phyloP scores from a whole-genome alignment of 1,139 yeast species.

The Zygotorulaspora mrakii region DNA sequence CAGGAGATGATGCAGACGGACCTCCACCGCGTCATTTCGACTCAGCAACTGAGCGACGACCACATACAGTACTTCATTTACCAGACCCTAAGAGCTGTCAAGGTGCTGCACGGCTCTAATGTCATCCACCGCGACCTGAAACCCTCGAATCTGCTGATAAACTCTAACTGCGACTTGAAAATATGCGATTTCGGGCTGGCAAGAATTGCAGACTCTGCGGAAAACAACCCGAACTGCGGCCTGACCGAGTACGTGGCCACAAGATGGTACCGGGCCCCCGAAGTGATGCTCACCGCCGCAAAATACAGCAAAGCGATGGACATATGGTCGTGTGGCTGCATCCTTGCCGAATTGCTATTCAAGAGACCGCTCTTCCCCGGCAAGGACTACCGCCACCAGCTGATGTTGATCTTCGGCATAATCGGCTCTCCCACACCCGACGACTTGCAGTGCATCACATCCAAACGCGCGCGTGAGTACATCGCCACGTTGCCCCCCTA shows the following conservation, averaged over 20 bases:
- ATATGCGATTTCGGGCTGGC: slow-evolving; percentile 95
- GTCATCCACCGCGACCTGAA: slow-evolving; percentile 91
- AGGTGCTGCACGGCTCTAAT: slow-evolving; percentile 85
- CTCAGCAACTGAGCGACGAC: slow-evolving; percentile 82
- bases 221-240: slow-evolving; percentile 34
- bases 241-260: slow-evolving; percentile 98
- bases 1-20: slow-evolving; percentile 98
- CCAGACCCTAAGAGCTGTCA: slow-evolving; percentile 85
- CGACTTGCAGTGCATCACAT: slow-evolving; percentile 75
- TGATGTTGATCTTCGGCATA: slow-evolving; percentile 80
- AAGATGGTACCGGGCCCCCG: slow-evolving; percentile 97
- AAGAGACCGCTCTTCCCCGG: slow-evolving; percentile 93
- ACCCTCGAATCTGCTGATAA: slow-evolving; percentile 80
- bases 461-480: slow-evolving; percentile 82
- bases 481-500: slow-evolving; percentile 65
- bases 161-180: slow-evolving; percentile 90
- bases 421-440: slow-evolving; percentile 86
- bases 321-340: slow-evolving; percentile 96
- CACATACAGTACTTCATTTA: slow-evolving; percentile 91
- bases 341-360: slow-evolving; percentile 84
- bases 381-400: slow-evolving; percentile 86
- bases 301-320: slow-evolving; percentile 94
- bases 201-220: slow-evolving; percentile 39
- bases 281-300: slow-evolving; percentile 90
- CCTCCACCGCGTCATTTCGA: slow-evolving; percentile 80